phyloP scores from a whole-genome alignment of 345 rosid species.

The Populus alba region DNA sequence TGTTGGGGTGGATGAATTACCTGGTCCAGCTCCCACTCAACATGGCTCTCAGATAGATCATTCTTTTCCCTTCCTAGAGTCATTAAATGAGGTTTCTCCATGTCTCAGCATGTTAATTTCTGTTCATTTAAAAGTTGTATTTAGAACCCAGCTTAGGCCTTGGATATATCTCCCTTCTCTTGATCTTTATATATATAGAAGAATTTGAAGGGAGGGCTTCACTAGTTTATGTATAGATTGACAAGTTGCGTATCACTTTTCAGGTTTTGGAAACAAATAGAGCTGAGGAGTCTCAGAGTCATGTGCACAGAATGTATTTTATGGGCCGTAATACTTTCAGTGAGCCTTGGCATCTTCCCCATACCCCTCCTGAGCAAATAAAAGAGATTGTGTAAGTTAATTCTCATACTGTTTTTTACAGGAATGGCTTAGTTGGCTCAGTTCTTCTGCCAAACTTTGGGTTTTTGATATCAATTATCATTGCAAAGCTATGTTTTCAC shows the following conservation, averaged over 20 bases:
- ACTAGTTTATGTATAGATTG: slow-evolving; percentile 12
- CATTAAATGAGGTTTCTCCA: slow-evolving; percentile 80
- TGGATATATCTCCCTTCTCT: background rate
- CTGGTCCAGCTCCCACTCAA: slow-evolving; percentile 88
- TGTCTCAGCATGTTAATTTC: slow-evolving; percentile 12
- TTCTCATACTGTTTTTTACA: slow-evolving; percentile 15
- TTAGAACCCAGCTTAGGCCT: background rate
- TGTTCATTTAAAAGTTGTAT: background rate
- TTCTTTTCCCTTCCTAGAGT: slow-evolving; percentile 96
- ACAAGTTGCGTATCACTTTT: slow-evolving; percentile 21
- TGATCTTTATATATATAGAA: background rate
- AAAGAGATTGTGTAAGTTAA: slow-evolving; percentile 88
- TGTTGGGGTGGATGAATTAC: slow-evolving; percentile 91
- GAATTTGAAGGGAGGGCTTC: background rate
- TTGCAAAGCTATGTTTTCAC: slow-evolving; percentile 12
- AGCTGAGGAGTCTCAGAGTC: slow-evolving; percentile 93
- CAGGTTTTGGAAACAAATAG: slow-evolving; percentile 98
- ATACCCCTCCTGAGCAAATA: slow-evolving; percentile 90
- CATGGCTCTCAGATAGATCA: slow-evolving; percentile 91
- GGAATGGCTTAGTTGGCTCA: slow-evolving; percentile 12
- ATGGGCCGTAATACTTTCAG: slow-evolving; percentile 95
- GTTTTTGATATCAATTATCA: background rate
- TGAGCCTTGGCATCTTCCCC: slow-evolving; percentile 97
- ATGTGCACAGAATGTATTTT: slow-evolving; percentile 95
- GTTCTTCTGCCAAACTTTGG: background rate